Percentiles rank a stretch among this genome's conserved stretches.
Conservation (phyloP, 2,329 filamentous ascomycete species). For the Colletotrichum lentis region DNA sequence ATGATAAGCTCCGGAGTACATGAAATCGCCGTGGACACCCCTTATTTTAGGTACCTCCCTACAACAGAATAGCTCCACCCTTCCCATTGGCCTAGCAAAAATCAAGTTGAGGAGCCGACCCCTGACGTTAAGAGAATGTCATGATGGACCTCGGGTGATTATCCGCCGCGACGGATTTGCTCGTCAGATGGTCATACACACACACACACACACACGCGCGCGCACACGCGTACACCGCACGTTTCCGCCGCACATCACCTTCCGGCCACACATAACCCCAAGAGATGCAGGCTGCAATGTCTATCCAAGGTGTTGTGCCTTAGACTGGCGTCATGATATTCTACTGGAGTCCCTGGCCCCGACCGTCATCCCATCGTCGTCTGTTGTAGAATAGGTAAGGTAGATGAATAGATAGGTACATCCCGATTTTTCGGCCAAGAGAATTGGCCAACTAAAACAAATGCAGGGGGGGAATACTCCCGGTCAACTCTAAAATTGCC, state of each 20-base stretch:
- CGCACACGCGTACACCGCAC: neutral
- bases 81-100: constrained; percentile 28
- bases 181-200: constrained; percentile 19
- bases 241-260: constrained; percentile 9
- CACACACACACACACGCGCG: too few relatives aligned
- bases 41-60: constrained; percentile 15
- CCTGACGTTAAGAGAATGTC: constrained; percentile 32
- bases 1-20: constrained; percentile 37
- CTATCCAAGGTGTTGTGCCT: neutral
- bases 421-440: constrained; percentile 24
- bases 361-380: constrained; percentile 5
- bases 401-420: neutral
- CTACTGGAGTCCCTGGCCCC: neutral
- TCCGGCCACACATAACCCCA: neutral
- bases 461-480: constrained; percentile 12
- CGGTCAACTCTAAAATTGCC: constrained; percentile 35
- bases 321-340: constrained; percentile 16
- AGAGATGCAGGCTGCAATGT: constrained; percentile 21
- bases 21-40: neutral
- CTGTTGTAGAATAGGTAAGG: neutral
- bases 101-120: constrained; percentile 9
- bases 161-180: constrained; percentile 32
- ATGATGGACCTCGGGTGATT: constrained; percentile 35
- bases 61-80: constrained; percentile 20
- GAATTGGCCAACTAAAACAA: constrained; percentile 1